Base-by-base conservation (phyloP, 78 protist species). In the Dictyostelium purpureum region DNA sequence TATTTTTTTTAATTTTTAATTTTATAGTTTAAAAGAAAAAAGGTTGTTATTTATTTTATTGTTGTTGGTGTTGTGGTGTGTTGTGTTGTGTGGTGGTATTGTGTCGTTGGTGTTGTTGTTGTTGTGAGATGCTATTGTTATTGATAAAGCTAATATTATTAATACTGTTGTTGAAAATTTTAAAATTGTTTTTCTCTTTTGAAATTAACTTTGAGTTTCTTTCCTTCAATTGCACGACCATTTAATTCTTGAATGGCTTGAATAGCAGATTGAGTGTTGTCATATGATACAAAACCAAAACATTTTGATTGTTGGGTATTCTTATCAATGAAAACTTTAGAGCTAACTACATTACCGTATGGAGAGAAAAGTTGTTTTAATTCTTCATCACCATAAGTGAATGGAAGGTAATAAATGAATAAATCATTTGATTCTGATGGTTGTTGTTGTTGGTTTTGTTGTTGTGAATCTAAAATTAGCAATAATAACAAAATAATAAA, bases 201-300 rank as follows among this genome's bases (percentile, higher is more conserved):
- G 96, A 87, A 90, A 52, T 93, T 89, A 37, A 96, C 98, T 79
- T 96, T 96, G 52, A 96, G 91, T 67, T 88, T 80, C 94, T 96
- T 96, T 89, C 81, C 90, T 26, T 93, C 98, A n/a, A 90, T 56
- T 43, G 78, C 94, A 77, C 38, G 94, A 31, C 97, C 98, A 77
- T 96, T 95, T 94, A 96, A 79, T 24, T 77, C 38, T 51, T 51
- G 49, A 56, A 96, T 96, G 14, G 98, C 98, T 33, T 61, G 31
- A 54, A 65, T 24, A 49, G 98, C 98, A 10, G 96, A 73, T 33
- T 63, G 90, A 18, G 97, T 63, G 74, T 79, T 79, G 65, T 94
- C 96, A 54, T 87, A 96, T 45, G 79, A 54, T n/a, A 94, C 98
- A 54, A 96, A 96, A 54, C 97, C 98, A 66, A 96, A 96, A 79